Percentiles rank a stretch among this genome's conserved stretches.
Evolutionary conservation across 2,329 filamentous ascomycete species (phyloP).

Genomic region (Epichloe bromicola): DNA sequence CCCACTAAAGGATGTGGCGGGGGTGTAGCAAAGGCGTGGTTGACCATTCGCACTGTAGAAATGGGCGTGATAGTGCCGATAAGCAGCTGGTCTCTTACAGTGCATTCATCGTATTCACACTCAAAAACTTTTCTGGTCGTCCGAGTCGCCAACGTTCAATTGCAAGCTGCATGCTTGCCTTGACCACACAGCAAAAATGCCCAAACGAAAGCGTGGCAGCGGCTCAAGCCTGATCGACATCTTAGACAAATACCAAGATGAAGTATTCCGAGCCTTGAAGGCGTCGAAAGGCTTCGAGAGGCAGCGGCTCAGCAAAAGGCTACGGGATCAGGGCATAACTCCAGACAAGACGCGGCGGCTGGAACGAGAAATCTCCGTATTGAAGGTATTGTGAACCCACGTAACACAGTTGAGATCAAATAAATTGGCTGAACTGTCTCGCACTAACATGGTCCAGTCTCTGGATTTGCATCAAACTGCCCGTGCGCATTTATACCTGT

Average conservation of each 20-base stretch:
- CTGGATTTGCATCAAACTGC: slow-evolving; percentile 46
- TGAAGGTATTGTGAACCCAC: slow-evolving; percentile 30
- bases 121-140: background rate
- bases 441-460: slow-evolving; percentile 22
- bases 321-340: slow-evolving; percentile 32
- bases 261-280: slow-evolving; percentile 56
- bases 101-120: background rate
- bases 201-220: slow-evolving; percentile 42
- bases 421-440: background rate
- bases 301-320: slow-evolving; percentile 55
- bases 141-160: background rate
- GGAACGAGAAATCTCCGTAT: slow-evolving; percentile 43
- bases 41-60: background rate
- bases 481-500: slow-evolving; percentile 40
- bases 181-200: slow-evolving; percentile 25
- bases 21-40: background rate
- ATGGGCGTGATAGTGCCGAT: background rate
- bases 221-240: slow-evolving; percentile 34
- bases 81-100: background rate
- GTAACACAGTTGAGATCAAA: no score
- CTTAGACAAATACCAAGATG: slow-evolving; percentile 42
- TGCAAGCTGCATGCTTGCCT: background rate
- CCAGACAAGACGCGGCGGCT: slow-evolving; percentile 44
- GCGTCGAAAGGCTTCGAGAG: slow-evolving; percentile 63
- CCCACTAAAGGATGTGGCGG: no score